Percentiles rank a stretch among this genome's conserved stretches.
Conservation (phyloP, 352 stramenopile genomes). For the Phytophthora foliorum region DNA sequence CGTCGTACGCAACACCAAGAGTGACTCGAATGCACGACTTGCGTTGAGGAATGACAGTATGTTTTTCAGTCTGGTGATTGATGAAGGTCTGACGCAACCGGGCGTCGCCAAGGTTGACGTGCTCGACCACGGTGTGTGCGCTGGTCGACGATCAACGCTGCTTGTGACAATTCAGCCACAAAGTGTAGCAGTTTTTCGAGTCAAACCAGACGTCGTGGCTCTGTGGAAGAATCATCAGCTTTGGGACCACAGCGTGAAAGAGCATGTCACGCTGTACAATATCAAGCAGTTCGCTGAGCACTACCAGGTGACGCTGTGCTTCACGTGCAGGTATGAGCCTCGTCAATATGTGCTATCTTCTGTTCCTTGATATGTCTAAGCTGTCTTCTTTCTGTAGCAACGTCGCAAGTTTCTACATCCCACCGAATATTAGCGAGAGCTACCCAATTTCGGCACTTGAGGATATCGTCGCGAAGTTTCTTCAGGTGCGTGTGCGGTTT, state of each 20-base stretch:
- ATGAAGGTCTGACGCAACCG: conserved; percentile 48
- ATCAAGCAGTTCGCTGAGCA: conserved; percentile 92
- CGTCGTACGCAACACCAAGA: conserved; percentile 82
- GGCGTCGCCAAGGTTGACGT: conserved; percentile 65
- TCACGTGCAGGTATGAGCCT: conserved; percentile 79
- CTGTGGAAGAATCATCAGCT: conserved; percentile 85
- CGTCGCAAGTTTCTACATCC: conserved; percentile 86
- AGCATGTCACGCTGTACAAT: conserved; percentile 92
- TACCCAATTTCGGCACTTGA: conserved; percentile 88
- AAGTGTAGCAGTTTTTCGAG: conserved; percentile 67
- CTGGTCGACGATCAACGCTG: conserved; percentile 68
- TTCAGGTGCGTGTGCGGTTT: conserved; percentile 59
- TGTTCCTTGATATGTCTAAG: conserved; percentile 8
- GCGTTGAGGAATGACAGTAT: conserved; percentile 87
- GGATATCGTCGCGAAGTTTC: conserved; percentile 90
- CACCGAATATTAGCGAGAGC: conserved; percentile 84
- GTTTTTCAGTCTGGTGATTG: conserved; percentile 83
- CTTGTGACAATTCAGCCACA: conserved; percentile 76
- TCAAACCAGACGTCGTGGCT: conserved; percentile 72
- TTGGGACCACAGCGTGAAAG: conserved; percentile 90
- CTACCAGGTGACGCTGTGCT: conserved; percentile 89
- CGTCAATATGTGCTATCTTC: not conserved
- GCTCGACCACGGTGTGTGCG: conserved; percentile 78
- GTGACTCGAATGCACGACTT: conserved; percentile 68
- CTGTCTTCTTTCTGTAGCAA: conserved; percentile 49